Base-by-base conservation (phyloP, 2,329 filamentous ascomycete genomes). In the Ophiocordyceps camponoti-leonardi region DNA sequence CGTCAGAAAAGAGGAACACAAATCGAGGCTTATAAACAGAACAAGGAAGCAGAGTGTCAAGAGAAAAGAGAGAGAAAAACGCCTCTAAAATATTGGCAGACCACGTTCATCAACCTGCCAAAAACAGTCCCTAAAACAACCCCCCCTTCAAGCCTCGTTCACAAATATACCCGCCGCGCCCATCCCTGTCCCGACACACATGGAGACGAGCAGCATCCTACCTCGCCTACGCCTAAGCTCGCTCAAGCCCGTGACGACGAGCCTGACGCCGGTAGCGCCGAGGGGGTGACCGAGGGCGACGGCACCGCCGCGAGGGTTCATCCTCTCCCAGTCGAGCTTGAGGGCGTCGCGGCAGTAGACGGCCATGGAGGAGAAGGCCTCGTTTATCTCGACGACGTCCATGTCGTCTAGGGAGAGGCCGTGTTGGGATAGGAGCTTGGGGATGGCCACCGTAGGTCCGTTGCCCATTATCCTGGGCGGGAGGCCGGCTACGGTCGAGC, bases 401-500 rank as follows among this genome's bases (percentile, higher is more conserved):
- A 92, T 76, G 55, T 96, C 92, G 48, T 81, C 75, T 45, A 94
- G 69, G 22, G 73, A 76, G 49, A 98, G 66, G 64, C 82, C 79
- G 73, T 82, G 79, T 67, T 92, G 81, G 58, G 66, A 66, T 42
- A 98, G 75, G 28, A 98, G 78, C 76, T 98, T 98, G 51, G 79
- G 79, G 51, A 83, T 81, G 48, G 77, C 79, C 33, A 82, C 64
- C 41, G 79, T 79, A 33, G 85, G 85, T 46, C 85, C 85, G 53
- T 96, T 94, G 51, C 90, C 92, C 92, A 98, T 98, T 67, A 98
- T 87, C 51, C 92, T 77, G 6, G 92, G 92, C 1, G 92, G 78
- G 6, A 96, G 77, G 54, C 92, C 92, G 37, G 88, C 84, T 40
- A 94, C 81, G 12, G 88, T 94, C 47, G 88, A 84, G 55, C 86